phyloP scores from a whole-genome alignment of 164 flowering plant species.

The Platanus orientalis region DNA sequence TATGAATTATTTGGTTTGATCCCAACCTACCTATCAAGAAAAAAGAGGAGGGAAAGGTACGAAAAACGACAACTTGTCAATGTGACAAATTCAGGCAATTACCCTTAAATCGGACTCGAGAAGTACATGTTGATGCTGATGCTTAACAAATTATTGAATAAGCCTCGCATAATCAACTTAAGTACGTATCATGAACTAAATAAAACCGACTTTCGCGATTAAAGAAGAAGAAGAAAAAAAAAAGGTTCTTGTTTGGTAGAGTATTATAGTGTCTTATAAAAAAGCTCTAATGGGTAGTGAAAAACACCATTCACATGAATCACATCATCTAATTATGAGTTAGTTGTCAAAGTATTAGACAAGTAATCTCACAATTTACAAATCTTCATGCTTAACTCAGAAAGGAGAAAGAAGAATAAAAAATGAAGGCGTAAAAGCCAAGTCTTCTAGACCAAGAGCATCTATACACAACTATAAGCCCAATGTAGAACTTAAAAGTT shows the following conservation, averaged over 20 bases:
- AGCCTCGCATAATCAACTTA: neutral
- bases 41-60: neutral
- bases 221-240: too few species aligned
- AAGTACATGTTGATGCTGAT: neutral
- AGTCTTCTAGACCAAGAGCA: slow-evolving; percentile 6
- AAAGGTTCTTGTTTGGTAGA: too few species aligned
- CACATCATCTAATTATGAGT: too few species aligned
- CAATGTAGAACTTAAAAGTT: neutral
- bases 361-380: too few species aligned
- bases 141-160: too few species aligned
- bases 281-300: too few species aligned
- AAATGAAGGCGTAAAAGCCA: neutral
- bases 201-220: too few species aligned
- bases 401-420: too few species aligned
- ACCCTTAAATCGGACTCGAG: neutral
- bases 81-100: neutral
- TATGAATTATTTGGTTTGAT: slow-evolving; percentile 5
- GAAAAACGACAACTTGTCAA: neutral
- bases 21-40: neutral
- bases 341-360: too few species aligned
- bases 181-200: neutral
- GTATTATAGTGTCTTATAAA: too few species aligned
- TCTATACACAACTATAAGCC: neutral
- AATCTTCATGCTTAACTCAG: too few species aligned
- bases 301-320: too few species aligned